Percentiles rank a stretch among this genome's conserved stretches.
Conservation (phyloP, 2,329 filamentous ascomycete species). For the Beauveria varroae region DNA sequence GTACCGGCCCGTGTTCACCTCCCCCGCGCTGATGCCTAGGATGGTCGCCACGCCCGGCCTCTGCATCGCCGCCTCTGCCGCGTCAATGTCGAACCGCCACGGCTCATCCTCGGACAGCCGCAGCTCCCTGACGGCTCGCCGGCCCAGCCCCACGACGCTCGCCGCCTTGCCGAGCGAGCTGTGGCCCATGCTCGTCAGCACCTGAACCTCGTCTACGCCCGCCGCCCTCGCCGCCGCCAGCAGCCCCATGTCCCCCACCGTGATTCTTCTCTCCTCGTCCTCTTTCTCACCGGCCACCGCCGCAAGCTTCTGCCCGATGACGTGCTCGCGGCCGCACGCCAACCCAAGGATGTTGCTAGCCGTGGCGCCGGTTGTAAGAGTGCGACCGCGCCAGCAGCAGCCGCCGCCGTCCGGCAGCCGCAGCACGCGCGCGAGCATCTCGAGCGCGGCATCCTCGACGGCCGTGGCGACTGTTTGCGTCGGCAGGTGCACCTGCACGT, state of each 20-base stretch:
- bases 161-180: constrained; percentile 81
- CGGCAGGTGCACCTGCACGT: constrained; percentile 74
- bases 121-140: constrained; percentile 58
- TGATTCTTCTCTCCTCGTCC: constrained; percentile 13
- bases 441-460: constrained; percentile 66
- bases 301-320: constrained; percentile 36
- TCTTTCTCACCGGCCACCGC: constrained; percentile 20
- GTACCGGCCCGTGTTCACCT: constrained; percentile 86
- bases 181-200: constrained; percentile 76
- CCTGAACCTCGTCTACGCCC: constrained; percentile 59
- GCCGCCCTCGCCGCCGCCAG: constrained; percentile 56
- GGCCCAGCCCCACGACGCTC: constrained; percentile 71
- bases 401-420: constrained; percentile 37
- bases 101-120: constrained; percentile 42
- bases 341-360: constrained; percentile 75
- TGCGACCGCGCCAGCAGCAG: constrained; percentile 43
- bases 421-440: constrained; percentile 62
- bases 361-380: constrained; percentile 57
- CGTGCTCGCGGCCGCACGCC: constrained; percentile 56
- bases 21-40: constrained; percentile 73
- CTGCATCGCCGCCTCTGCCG: constrained; percentile 53
- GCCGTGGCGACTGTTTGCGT: constrained; percentile 66
- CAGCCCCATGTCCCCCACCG: constrained; percentile 64
- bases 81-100: constrained; percentile 62
- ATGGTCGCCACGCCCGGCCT: constrained; percentile 56